phyloP scores from a whole-genome alignment of 2,329 filamentous ascomycete species.

The Sclerotinia spermophila region DNA sequence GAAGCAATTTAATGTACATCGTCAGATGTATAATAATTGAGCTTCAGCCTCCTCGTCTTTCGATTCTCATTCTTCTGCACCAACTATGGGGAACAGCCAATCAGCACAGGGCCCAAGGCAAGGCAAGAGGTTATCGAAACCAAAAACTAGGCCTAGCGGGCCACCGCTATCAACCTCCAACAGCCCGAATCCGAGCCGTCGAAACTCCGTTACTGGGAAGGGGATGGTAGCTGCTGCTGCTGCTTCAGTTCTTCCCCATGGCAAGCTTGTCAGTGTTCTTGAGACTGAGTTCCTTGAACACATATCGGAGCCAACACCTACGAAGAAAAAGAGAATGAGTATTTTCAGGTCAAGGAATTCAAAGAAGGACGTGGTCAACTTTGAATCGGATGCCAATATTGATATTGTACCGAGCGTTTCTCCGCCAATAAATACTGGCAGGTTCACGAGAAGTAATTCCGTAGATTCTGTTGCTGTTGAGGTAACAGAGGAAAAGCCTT shows the following conservation, averaged over 20 bases:
- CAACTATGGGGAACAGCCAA: conserved; percentile 34
- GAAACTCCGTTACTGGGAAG: conserved; percentile 27
- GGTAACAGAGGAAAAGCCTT: not conserved
- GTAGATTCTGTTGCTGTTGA: conserved; percentile 7
- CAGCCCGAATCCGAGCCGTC: conserved; percentile 24
- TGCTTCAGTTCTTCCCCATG: conserved; percentile 2
- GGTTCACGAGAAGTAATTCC: conserved; percentile 16
- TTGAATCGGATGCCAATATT: not conserved
- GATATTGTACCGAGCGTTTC: not conserved
- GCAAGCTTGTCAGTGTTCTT: not conserved
- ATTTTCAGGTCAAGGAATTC: conserved; percentile 10
- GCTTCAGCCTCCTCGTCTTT: conserved; percentile 12
- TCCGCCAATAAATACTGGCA: not conserved
- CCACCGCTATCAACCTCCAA: conserved; percentile 24
- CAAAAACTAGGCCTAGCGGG: conserved; percentile 31
- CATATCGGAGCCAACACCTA: conserved; percentile 5
- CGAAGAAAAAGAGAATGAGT: conserved; percentile 21
- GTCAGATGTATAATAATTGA: conserved; percentile 10
- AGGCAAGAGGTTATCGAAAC: conserved; percentile 34
- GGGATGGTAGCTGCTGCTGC: conserved; percentile 3
- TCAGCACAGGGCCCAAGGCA: conserved; percentile 26
- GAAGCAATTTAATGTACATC: conserved; percentile 18
- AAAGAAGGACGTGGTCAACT: conserved; percentile 1
- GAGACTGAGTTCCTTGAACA: not conserved
- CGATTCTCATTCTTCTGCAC: conserved; percentile 8